Evolutionary conservation across 495 filamentous ascomycete species (phyloP).

Genomic region (Tuber indicum): DNA sequence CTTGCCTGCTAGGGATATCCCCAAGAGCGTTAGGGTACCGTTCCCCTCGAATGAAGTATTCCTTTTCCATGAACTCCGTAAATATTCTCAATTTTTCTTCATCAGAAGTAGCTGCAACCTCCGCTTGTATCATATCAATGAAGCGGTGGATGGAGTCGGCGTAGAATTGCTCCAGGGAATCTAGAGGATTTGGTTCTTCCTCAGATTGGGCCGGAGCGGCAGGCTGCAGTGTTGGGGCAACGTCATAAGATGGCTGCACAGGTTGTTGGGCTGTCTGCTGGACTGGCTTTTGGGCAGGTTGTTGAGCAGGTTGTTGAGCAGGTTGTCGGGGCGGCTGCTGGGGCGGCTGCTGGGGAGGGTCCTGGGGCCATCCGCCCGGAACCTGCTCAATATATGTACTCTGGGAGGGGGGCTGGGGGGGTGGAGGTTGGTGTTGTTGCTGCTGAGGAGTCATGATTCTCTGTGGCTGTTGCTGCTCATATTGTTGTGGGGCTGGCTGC

Average conservation of each 20-base stretch:
- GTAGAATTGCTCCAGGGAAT: conserved; percentile 36
- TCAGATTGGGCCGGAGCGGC: conserved; percentile 4
- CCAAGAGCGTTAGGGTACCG: conserved; percentile 38
- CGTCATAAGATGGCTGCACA: background rate
- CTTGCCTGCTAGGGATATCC: conserved; percentile 32
- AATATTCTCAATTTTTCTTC: conserved; percentile 39
- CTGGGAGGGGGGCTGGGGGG: conserved; percentile 11
- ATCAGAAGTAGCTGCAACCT: conserved; percentile 35
- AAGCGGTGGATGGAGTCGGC: conserved; percentile 38
- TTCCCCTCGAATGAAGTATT: conserved; percentile 39
- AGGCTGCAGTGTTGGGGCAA: conserved; percentile 11
- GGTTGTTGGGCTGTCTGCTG: background rate
- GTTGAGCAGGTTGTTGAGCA: background rate
- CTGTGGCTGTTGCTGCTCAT: conserved; percentile 2
- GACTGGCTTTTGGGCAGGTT: background rate
- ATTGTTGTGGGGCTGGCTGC: background rate
- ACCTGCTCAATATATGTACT: background rate
- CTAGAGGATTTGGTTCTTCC: conserved; percentile 27
- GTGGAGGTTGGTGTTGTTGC: conserved; percentile 8
- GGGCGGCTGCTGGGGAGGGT: background rate
- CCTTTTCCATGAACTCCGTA: conserved; percentile 39
- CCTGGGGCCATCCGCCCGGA: conserved; percentile 1
- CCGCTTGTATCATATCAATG: conserved; percentile 37
- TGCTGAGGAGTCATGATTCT: conserved; percentile 12
- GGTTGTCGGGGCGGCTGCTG: background rate